Base-by-base conservation (phyloP, 768 basidiomycete genomes). In the Porphyrellus cyaneotinctus region DNA sequence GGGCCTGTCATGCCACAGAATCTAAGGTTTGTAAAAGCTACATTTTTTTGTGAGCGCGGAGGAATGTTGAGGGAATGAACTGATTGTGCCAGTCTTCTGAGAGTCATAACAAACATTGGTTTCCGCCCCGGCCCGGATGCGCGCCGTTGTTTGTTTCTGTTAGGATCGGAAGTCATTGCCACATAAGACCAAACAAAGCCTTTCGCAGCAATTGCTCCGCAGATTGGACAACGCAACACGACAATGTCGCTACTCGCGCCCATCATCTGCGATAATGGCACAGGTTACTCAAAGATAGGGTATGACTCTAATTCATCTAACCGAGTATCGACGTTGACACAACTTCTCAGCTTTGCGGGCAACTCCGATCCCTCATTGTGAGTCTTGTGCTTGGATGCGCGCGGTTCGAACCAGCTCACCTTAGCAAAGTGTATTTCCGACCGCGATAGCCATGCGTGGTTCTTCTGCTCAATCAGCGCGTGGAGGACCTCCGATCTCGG, bases 341-440 rank as follows among this genome's bases (percentile, higher is more conserved):
- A 44, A 37, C 13, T 7, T 57, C 43, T 43, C 64, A 95, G 95
- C 31, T 98, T 97, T 72, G 95, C 97, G 39, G 95, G 95, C 49
- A 99, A 99, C 74, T 97, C 93, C 41, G 95, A 98, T 74, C 97
- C 97, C 18, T 97, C 95, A 10, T 99, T 95, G 90, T 92, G 67
- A 72, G 88, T 79, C 31, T 48, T 45, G 43, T 44, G 33, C 33
- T 23, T 12, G n/a, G 43, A 47, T 51, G 43, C 35, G 51, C 30
- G 47, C 31, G 42, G 37, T 43, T 45, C 31, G 42, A 52, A n/a
- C n/a, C n/a, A n/a, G n/a, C 45, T 51, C 28, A 62, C 41, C 28
- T 2, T 45, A 23, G 24, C 49, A 33, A 38, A 93, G 91, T 67
- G 94, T 97, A n/a, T 97, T 97, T 66, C 95, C 97, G 2, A 97